Conservation (phyloP, 148 eudicot genomes). For the Beta vulgaris region DNA sequence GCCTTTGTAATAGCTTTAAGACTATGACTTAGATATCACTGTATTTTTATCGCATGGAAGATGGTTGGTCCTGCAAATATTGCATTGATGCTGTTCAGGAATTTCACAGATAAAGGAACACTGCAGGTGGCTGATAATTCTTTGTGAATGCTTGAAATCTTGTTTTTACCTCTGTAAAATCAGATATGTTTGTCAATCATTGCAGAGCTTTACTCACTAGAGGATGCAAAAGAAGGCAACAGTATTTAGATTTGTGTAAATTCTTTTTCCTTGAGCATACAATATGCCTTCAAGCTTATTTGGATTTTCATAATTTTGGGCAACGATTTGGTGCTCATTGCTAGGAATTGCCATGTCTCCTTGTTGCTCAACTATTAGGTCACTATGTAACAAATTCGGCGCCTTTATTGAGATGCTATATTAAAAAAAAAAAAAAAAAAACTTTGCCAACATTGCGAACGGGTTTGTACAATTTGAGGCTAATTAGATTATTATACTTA, state of each 20-base stretch:
- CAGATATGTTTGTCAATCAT: neutral
- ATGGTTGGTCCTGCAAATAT: neutral
- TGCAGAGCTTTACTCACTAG: neutral
- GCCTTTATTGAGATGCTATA: too few species aligned
- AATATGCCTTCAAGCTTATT: too few species aligned
- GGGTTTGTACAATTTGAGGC: too few species aligned
- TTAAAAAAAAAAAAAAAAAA: too few species aligned
- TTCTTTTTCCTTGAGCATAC: too few species aligned
- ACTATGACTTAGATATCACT: neutral
- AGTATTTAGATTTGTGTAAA: neutral
- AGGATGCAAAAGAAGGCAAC: neutral
- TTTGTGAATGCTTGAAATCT: neutral
- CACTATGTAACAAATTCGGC: too few species aligned
- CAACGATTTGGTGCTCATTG: too few species aligned
- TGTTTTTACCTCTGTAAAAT: neutral
- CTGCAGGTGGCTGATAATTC: neutral
- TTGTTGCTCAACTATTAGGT: too few species aligned
- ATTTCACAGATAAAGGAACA: neutral
- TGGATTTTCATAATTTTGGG: too few species aligned
- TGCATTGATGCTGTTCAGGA: neutral
- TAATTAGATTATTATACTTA: too few species aligned
- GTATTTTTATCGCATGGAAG: neutral
- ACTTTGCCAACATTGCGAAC: too few species aligned
- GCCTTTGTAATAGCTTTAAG: neutral
- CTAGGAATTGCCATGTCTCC: too few species aligned